Conservation (phyloP, 306 rosid species). For the Glycine soja region DNA sequence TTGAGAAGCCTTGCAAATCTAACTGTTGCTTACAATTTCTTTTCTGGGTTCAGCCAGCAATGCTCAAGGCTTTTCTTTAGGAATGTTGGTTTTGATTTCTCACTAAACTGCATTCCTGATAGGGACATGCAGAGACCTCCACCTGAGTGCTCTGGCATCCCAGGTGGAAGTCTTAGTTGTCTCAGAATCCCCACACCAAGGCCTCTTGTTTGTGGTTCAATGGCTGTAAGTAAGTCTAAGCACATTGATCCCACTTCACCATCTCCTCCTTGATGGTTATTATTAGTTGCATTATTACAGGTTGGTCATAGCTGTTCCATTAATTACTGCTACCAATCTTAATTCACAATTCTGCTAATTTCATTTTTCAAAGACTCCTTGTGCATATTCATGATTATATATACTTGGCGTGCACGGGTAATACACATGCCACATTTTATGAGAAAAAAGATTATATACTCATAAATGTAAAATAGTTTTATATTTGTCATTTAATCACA, state of each 20-base stretch:
- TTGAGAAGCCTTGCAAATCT: constrained; percentile 73
- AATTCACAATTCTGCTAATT: constrained; percentile 51
- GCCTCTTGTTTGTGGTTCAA: constrained; percentile 75
- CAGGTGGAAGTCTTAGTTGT: constrained; percentile 85
- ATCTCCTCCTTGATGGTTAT: constrained; percentile 65
- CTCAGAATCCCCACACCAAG: constrained; percentile 78
- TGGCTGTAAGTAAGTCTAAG: constrained; percentile 46
- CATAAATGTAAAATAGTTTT: no score
- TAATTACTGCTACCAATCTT: constrained; percentile 56
- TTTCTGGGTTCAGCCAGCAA: constrained; percentile 90
- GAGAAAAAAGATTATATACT: no score
- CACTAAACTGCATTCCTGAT: constrained; percentile 87
- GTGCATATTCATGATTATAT: constrained; percentile 26
- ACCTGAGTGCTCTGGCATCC: constrained; percentile 82
- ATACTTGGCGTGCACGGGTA: constrained; percentile 13
- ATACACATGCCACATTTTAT: no score
- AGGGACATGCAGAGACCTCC: constrained; percentile 82
- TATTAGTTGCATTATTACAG: constrained; percentile 45
- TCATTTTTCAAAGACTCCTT: constrained; percentile 53
- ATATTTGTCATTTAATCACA: no score
- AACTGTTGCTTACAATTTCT: constrained; percentile 89
- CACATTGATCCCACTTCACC: constrained; percentile 48
- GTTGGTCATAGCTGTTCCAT: constrained; percentile 52
- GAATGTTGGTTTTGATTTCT: constrained; percentile 89
- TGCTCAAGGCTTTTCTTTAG: constrained; percentile 64